Conservation (phyloP, 129 eudicot genomes). For the Helianthus tuberosus region DNA sequence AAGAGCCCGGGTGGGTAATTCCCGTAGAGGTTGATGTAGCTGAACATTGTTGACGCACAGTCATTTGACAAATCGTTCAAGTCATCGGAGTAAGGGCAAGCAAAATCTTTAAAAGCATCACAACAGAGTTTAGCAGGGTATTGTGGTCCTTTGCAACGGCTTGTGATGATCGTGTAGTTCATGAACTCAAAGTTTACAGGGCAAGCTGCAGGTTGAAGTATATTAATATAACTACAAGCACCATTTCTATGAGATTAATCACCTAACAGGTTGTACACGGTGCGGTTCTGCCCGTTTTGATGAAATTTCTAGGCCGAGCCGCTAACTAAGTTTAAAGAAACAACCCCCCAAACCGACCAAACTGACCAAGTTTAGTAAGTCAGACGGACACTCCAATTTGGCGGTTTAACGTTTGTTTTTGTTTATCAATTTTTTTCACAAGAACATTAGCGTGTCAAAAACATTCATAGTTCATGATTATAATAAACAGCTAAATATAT, state of each 20-base stretch:
- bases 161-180: conserved; percentile 69
- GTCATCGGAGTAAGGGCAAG: conserved; percentile 59
- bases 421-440: too few relatives aligned
- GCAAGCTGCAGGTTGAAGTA: conserved; percentile 53
- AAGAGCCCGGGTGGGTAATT: conserved; percentile 67
- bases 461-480: too few relatives aligned
- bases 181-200: conserved; percentile 64
- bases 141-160: conserved; percentile 71
- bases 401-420: too few relatives aligned
- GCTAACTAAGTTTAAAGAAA: too few relatives aligned
- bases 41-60: conserved; percentile 66
- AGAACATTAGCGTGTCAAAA: too few relatives aligned
- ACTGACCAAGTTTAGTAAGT: too few relatives aligned
- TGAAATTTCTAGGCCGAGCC: too few relatives aligned
- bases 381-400: too few relatives aligned
- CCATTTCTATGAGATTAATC: neutral
- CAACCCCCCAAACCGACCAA: too few relatives aligned
- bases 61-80: conserved; percentile 57
- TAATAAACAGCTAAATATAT: too few relatives aligned
- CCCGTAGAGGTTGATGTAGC: conserved; percentile 65
- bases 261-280: too few relatives aligned
- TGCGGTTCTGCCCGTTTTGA: too few relatives aligned
- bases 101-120: conserved; percentile 60
- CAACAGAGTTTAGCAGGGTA: conserved; percentile 60
- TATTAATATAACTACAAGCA: neutral